Evolutionary conservation across 805 yeast species (phyloP).

Genomic region (Candida nonsorbophila): DNA sequence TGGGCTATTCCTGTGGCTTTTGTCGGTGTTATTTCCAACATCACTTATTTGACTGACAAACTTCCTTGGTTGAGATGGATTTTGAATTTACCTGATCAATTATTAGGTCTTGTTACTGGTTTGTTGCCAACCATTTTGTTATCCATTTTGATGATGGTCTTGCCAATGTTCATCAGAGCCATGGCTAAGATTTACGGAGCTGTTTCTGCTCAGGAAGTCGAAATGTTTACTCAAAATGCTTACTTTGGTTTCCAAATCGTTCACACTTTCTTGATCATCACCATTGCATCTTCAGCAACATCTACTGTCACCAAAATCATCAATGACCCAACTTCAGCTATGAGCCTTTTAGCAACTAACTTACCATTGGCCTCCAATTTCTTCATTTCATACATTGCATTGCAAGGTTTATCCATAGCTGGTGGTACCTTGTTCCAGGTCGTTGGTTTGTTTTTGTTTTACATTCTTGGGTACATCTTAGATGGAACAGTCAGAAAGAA

Average conservation of each 20-base stretch:
- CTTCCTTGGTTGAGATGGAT: conserved; percentile 75
- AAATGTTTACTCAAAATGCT: conserved; percentile 59
- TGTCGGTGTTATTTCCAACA: conserved; percentile 89
- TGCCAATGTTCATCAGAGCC: conserved; percentile 77
- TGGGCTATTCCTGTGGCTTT: conserved; percentile 99
- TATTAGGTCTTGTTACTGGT: conserved; percentile 84
- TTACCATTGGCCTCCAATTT: conserved; percentile 73
- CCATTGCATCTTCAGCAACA: conserved; percentile 67
- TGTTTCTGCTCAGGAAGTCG: conserved; percentile 52
- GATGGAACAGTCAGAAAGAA: conserved; percentile 68
- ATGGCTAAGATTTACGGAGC: conserved; percentile 61
- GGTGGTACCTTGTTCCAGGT: conserved; percentile 65
- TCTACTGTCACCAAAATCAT: conserved; percentile 60
- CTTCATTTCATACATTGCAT: conserved; percentile 58
- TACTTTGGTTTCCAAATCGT: conserved; percentile 67
- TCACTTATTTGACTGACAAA: conserved; percentile 63
- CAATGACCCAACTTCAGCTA: conserved; percentile 52
- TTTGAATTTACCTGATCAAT: conserved; percentile 59
- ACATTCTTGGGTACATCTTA: conserved; percentile 49
- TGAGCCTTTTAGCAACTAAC: conserved; percentile 57
- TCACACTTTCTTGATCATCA: conserved; percentile 67
- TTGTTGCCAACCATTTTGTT: conserved; percentile 78
- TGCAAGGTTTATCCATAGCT: conserved; percentile 64
- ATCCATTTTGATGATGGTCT: conserved; percentile 76
- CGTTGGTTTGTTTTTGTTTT: conserved; percentile 52